Evolutionary conservation across 169 alveolate genomes (phyloP).

Genomic region (Cyclospora cayetanensis): DNA sequence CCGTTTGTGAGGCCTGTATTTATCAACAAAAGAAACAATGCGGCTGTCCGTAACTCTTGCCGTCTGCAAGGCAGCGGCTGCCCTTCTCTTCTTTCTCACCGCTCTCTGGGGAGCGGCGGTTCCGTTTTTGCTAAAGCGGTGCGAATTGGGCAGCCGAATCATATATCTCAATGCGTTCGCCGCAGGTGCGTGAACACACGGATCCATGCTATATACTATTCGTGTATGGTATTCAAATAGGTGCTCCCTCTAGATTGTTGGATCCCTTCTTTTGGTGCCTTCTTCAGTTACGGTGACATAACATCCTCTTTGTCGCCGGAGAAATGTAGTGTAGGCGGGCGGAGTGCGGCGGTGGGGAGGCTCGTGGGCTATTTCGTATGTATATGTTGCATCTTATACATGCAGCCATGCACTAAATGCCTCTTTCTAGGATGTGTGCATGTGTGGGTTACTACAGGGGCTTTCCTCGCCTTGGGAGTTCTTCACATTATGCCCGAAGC

Average conservation of each 20-base stretch:
- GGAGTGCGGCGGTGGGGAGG: no score
- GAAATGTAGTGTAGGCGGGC: no score
- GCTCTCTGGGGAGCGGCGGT: not conserved
- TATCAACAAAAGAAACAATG: not conserved
- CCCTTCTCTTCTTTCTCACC: not conserved
- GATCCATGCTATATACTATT: no score
- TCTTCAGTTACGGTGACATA: no score
- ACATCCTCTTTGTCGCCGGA: no score
- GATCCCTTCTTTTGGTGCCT: no score
- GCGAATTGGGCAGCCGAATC: not conserved
- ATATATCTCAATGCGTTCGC: not conserved
- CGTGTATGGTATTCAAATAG: no score
- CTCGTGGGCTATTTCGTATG: no score
- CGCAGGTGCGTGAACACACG: not conserved
- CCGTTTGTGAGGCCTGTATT: no score
- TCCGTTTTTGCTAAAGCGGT: not conserved
- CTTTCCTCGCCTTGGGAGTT: slow-evolving; percentile 37
- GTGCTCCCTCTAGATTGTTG: no score
- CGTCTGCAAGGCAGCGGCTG: not conserved
- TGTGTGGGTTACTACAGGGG: not conserved
- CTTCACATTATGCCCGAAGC: slow-evolving; percentile 66
- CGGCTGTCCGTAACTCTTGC: not conserved
- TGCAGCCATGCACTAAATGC: no score
- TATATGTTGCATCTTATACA: no score
- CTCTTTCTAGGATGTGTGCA: not conserved